Conservation (phyloP, 208 protist species). For the Lotmaria passim region DNA sequence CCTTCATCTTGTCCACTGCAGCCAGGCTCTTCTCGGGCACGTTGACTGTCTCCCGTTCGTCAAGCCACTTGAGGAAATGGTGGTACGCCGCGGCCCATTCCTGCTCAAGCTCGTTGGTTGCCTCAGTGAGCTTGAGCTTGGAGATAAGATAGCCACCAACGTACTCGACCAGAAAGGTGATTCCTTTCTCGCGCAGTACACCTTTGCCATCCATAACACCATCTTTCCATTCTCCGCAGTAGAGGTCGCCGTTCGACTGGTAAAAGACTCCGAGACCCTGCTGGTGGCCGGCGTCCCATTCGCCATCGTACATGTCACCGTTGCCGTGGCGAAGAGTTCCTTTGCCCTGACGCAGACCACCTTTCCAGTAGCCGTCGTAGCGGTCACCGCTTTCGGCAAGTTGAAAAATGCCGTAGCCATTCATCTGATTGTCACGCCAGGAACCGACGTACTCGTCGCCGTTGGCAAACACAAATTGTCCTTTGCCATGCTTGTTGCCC, state of each 20-base stretch:
- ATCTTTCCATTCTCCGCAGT: constrained; percentile 71
- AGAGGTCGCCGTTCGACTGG: constrained; percentile 57
- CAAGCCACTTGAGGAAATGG: constrained; percentile 25
- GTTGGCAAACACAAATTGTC: constrained; percentile 51
- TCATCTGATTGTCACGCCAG: constrained; percentile 64
- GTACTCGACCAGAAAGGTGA: constrained; percentile 59
- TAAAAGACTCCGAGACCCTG: constrained; percentile 58
- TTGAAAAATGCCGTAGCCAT: constrained; percentile 63
- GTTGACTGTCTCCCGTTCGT: constrained; percentile 9
- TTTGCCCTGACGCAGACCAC: constrained; percentile 49
- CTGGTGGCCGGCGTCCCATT: constrained; percentile 56
- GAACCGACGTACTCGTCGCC: constrained; percentile 70
- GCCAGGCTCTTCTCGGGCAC: neutral
- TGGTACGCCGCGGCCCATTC: constrained; percentile 28
- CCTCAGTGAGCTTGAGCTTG: constrained; percentile 25
- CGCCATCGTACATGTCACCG: constrained; percentile 65
- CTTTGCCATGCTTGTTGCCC: constrained; percentile 76
- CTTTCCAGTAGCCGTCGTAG: constrained; percentile 67
- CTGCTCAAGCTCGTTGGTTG: constrained; percentile 25
- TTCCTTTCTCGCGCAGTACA: constrained; percentile 47
- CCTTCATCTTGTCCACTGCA: constrained; percentile 21
- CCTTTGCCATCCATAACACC: constrained; percentile 75
- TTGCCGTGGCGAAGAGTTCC: constrained; percentile 52
- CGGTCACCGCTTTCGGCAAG: constrained; percentile 46
- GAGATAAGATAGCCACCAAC: constrained; percentile 58